Conservation (phyloP, 345 rosid genomes). For the Gynandropsis gynandra region DNA sequence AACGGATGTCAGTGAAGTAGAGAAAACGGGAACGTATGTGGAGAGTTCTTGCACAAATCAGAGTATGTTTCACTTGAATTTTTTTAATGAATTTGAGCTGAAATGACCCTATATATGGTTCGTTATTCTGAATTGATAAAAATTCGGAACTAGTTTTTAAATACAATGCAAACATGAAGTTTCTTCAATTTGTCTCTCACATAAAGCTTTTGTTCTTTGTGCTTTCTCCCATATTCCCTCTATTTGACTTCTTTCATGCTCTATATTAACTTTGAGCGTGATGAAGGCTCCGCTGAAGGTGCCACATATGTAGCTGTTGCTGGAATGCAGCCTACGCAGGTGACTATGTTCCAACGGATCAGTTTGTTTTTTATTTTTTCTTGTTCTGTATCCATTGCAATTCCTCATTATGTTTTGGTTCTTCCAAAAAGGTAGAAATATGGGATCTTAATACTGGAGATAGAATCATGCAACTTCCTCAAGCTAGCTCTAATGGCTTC, state of each 20-base stretch:
- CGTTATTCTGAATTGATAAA: no score
- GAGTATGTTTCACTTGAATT: slow-evolving; percentile 32
- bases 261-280: slow-evolving; percentile 7
- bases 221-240: no score
- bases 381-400: slow-evolving; percentile 6
- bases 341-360: slow-evolving; percentile 15
- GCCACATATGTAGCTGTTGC: slow-evolving; percentile 56
- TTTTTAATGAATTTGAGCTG: not conserved
- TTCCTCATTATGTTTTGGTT: slow-evolving; percentile 17
- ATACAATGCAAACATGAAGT: no score
- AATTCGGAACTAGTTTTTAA: no score
- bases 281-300: slow-evolving; percentile 30
- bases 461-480: slow-evolving; percentile 44
- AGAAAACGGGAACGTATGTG: slow-evolving; percentile 17
- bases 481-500: slow-evolving; percentile 30
- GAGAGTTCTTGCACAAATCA: slow-evolving; percentile 27
- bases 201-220: not conserved
- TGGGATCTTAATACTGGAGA: slow-evolving; percentile 70
- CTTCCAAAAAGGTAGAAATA: slow-evolving; percentile 57
- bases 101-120: not conserved
- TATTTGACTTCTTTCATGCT: not conserved
- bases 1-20: slow-evolving; percentile 22
- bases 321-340: slow-evolving; percentile 77
- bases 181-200: slow-evolving; percentile 2
- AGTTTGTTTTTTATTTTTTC: not conserved